Conservation (phyloP, 352 stramenopile genomes). For the Globisporangium orthogonon region DNA sequence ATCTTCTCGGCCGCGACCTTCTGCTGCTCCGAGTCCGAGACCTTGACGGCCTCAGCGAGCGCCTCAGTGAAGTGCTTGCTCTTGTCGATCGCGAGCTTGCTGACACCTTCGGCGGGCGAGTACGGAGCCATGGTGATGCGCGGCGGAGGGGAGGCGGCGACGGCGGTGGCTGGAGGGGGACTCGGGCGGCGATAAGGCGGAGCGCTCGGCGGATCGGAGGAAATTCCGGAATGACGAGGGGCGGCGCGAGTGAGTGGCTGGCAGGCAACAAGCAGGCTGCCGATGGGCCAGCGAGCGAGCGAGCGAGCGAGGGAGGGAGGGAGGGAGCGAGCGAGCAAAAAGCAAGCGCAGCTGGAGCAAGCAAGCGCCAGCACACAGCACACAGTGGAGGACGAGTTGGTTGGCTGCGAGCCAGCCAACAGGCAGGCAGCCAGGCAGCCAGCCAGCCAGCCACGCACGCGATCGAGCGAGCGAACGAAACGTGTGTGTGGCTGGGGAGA, state of each 20-base stretch:
- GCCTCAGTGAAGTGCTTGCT: slow-evolving; percentile 89
- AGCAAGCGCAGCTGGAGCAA: too few relatives aligned
- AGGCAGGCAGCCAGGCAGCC: background rate
- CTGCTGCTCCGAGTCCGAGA: slow-evolving; percentile 54
- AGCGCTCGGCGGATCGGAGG: slow-evolving; percentile 31
- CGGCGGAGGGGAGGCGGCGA: slow-evolving; percentile 4
- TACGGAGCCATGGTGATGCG: slow-evolving; percentile 70
- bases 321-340: too few relatives aligned
- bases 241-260: background rate
- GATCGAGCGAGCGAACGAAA: background rate
- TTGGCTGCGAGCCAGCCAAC: background rate
- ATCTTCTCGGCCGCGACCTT: slow-evolving; percentile 83
- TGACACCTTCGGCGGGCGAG: slow-evolving; percentile 74
- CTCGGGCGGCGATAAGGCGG: slow-evolving; percentile 8
- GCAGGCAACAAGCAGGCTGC: too few relatives aligned
- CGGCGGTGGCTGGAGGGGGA: slow-evolving; percentile 1
- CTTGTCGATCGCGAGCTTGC: slow-evolving; percentile 83
- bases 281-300: too few relatives aligned
- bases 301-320: too few relatives aligned
- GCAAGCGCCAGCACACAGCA: too few relatives aligned
- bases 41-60: slow-evolving; percentile 71
- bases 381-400: background rate
- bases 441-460: background rate
- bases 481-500: background rate
- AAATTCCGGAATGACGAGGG: slow-evolving; percentile 76